Base-by-base conservation (phyloP, 371 early-diverging fungal species). In the Funneliformis caledonium region DNA sequence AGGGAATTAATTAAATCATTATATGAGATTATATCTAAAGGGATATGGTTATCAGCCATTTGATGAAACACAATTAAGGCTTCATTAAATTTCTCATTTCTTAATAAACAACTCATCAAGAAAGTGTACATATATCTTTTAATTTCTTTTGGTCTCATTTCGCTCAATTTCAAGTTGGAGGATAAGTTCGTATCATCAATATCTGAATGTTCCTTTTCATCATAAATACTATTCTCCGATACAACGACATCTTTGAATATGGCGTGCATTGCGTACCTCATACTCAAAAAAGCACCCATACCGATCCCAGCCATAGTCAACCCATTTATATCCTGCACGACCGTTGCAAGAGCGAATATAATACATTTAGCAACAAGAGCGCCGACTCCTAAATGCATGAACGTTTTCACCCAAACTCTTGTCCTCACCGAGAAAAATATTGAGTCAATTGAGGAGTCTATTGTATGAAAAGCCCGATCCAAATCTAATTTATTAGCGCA, bases 21-120 rank as follows among this genome's bases (percentile, higher is more conserved):
- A 72, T 16, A 72, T 7, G 72, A 42, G 11, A 16, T 50, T 19
- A 14, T 48, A 72, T 50, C 43, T 52, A 72, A 72, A 31, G 72
- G 72, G 12, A 50, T 31, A 52, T 72, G 52, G 31, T 50, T 52
- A 26, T 50, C 31, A 48, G 72, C 9, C 72, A 72, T 72, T 42
- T 72, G 72, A 72, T 72, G 72, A 47, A 72, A 12, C 6, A 72
- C 72, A 12, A 72, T 33, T 52, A 72, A 72, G 14, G 72, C 72
- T 31, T 72, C 72, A 33, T 72, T 33, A 72, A 50, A 26, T 22
- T 31, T n/a, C n/a, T 14, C 48, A 50, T 72, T 50, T 50, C 26
- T 50, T 50, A 72, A 72, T 9, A 72, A 72, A 43, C 43, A 43
- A 43, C 42, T 19, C 19, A 70, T 47, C 9, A 70, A 43, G 6